A percentile compares a stretch with the other conserved stretches of the same genome.
Evolutionary conservation across 768 basidiomycete species (phyloP).

Genomic region (Trametes cubensis): DNA sequence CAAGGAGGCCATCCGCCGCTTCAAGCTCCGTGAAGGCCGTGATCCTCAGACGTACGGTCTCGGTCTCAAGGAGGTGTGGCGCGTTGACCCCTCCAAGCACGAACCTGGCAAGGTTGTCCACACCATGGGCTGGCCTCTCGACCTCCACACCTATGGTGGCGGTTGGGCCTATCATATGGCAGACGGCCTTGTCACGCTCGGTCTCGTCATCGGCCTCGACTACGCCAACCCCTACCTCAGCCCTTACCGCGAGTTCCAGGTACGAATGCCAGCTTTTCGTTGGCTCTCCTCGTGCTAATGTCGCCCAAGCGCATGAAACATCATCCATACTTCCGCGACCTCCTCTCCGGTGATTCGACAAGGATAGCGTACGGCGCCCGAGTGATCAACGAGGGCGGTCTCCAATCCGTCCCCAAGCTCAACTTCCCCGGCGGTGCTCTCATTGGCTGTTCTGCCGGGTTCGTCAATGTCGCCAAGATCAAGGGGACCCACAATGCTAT

Average conservation of each 20-base stretch:
- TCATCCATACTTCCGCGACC: constrained; percentile 86
- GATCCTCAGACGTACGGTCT: constrained; percentile 96
- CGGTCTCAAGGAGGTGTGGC: constrained; percentile 98
- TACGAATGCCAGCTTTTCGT: constrained; percentile 34
- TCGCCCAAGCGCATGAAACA: constrained; percentile 83
- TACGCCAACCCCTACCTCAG: constrained; percentile 92
- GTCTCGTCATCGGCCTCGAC: constrained; percentile 91
- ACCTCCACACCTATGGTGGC: constrained; percentile 82
- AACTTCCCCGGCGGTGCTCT: constrained; percentile 94
- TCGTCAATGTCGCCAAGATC: constrained; percentile 96
- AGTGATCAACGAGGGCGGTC: constrained; percentile 88
- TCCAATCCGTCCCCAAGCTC: constrained; percentile 85
- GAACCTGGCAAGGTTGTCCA: constrained; percentile 86
- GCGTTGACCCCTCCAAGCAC: constrained; percentile 66
- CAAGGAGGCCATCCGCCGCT: constrained; percentile 75
- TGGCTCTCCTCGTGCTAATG: constrained; percentile 17
- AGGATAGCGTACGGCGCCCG: constrained; percentile 92
- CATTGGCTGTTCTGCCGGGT: constrained; percentile 94
- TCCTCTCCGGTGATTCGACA: constrained; percentile 70
- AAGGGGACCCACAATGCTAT: constrained; percentile 99
- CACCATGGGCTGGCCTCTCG: constrained; percentile 92
- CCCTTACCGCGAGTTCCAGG: constrained; percentile 93
- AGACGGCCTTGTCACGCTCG: constrained; percentile 85
- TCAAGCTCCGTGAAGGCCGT: constrained; percentile 64
- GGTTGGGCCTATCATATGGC: constrained; percentile 97